These are phyloP conservation scores for Bruguiera hainesii DNA, from an alignment of 441 rosid species.

Conservation along the genomic window DNA sequence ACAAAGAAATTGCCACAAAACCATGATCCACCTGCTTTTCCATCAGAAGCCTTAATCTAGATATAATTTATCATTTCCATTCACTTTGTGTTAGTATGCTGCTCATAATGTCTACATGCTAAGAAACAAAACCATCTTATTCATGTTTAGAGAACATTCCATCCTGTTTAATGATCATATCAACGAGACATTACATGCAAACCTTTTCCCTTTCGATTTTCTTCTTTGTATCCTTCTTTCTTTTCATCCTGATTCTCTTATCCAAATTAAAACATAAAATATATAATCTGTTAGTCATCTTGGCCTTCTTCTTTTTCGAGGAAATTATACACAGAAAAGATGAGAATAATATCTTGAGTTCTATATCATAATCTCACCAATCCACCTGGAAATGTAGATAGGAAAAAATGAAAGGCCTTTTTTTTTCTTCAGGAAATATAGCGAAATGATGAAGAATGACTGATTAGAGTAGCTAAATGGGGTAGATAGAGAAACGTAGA, in stretches of 20 bases:
- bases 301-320: neutral
- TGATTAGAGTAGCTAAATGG: neutral
- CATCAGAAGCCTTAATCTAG: slow-evolving; percentile 19
- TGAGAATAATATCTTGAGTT: too few species aligned
- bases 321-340: neutral
- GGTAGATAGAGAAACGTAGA: slow-evolving; percentile 4
- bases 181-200: neutral
- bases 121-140: too few species aligned
- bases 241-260: neutral
- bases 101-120: too few species aligned
- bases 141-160: too few species aligned
- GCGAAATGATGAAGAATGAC: slow-evolving; percentile 10
- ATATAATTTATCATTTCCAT: slow-evolving; percentile 7
- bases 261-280: neutral
- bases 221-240: neutral
- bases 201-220: neutral
- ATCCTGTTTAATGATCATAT: too few species aligned
- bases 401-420: neutral
- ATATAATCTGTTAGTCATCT: neutral
- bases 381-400: neutral
- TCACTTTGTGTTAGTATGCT: slow-evolving; percentile 6
- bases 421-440: slow-evolving; percentile 2
- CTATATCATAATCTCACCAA: too few species aligned
- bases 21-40: neutral
- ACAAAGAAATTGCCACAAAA: too few species aligned